These are phyloP conservation scores for Chaetomium tenue DNA, from an alignment of 495 filamentous ascomycete species.

Conservation along the genomic window DNA sequence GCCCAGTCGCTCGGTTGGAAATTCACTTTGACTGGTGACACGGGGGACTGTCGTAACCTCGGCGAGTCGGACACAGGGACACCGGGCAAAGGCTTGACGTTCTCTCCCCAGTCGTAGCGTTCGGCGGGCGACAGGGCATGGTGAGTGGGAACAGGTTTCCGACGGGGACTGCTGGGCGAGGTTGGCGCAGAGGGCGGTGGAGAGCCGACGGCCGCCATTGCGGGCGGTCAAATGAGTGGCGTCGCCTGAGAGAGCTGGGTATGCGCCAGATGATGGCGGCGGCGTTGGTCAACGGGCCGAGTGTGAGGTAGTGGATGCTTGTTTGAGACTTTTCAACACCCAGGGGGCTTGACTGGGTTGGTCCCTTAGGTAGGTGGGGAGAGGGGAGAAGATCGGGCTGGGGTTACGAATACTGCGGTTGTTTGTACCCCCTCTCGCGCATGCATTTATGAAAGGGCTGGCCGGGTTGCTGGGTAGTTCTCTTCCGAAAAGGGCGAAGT, in stretches of 20 bases:
- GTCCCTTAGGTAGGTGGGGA: too few relatives aligned
- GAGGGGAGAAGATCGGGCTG: background rate
- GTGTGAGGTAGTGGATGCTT: slow-evolving; percentile 8
- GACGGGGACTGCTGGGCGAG: slow-evolving; percentile 40
- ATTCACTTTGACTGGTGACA: slow-evolving; percentile 45
- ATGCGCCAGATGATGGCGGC: slow-evolving; percentile 18
- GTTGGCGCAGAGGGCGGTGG: slow-evolving; percentile 35
- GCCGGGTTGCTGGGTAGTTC: slow-evolving; percentile 2
- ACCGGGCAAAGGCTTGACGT: slow-evolving; percentile 36
- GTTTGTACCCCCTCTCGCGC: background rate
- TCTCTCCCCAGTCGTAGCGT: slow-evolving; percentile 40
- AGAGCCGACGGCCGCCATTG: slow-evolving; percentile 49
- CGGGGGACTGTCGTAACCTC: slow-evolving; percentile 39
- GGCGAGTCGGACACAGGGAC: slow-evolving; percentile 36
- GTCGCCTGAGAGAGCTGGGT: slow-evolving; percentile 13
- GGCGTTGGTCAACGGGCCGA: background rate
- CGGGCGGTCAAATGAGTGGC: slow-evolving; percentile 24
- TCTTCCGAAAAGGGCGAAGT: background rate
- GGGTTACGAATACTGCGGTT: background rate
- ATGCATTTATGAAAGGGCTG: background rate
- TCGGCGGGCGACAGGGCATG: slow-evolving; percentile 35
- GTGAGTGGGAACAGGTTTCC: slow-evolving; percentile 43
- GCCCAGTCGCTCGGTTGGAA: slow-evolving; percentile 46
- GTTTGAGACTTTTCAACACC: background rate
- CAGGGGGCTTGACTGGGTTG: background rate